Conservation (phyloP, 768 basidiomycete species). For the Leccinum subtestaceum region DNA sequence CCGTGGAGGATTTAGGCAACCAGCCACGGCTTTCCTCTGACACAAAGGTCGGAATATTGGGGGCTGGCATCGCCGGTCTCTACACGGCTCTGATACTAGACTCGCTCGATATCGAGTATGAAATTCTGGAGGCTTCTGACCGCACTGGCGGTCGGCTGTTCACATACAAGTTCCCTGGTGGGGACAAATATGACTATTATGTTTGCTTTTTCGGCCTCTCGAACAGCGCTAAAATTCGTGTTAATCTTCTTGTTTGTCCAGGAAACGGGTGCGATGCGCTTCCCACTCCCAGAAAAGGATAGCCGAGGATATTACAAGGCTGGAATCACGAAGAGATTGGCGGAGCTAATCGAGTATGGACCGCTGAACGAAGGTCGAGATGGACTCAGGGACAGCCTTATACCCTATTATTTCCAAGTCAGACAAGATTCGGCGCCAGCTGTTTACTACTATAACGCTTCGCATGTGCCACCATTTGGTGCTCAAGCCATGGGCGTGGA, state of each 20-base stretch:
- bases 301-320: conserved; percentile 15
- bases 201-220: conserved; percentile 9
- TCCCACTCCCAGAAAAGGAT: conserved; percentile 21
- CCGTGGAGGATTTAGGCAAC: not conserved
- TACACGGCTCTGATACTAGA: not conserved
- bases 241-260: not conserved
- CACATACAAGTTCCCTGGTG: conserved; percentile 39
- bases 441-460: conserved; percentile 7
- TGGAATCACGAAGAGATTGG: conserved; percentile 32
- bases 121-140: conserved; percentile 42
- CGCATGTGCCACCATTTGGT: conserved; percentile 1
- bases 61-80: conserved; percentile 15
- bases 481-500: conserved; percentile 11
- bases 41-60: conserved; percentile 20
- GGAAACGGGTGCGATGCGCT: conserved; percentile 44
- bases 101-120: conserved; percentile 37
- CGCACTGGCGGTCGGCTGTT: conserved; percentile 43
- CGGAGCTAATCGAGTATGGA: conserved; percentile 29
- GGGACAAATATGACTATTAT: conserved; percentile 35
- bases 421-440: conserved; percentile 10
- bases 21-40: not conserved
- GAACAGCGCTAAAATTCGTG: not conserved
- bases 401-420: conserved; percentile 19
- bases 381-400: conserved; percentile 19
- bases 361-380: conserved; percentile 22